Evolutionary conservation across 1,284 basidiomycete species (phyloP).

Genomic region (Dichomitus squalens): DNA sequence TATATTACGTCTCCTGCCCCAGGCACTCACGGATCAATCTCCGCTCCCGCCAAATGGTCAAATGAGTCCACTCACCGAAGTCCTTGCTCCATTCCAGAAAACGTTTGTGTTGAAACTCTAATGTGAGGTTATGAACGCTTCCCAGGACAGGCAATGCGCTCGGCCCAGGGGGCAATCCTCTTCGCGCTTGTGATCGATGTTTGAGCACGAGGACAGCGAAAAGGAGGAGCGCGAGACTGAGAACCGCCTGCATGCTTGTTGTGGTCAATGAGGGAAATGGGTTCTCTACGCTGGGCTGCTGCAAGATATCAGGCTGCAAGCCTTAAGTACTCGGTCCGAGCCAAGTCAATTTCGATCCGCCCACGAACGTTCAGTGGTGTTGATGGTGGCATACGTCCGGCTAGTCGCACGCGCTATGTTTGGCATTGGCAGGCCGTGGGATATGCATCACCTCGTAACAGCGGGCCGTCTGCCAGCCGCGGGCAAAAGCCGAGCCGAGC

Average conservation of each 20-base stretch:
- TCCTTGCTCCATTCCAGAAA: slow-evolving; percentile 15
- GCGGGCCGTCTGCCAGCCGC: too few relatives aligned
- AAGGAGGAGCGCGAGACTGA: background rate
- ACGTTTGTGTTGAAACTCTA: slow-evolving; percentile 7
- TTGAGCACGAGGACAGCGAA: background rate
- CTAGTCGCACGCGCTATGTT: too few relatives aligned
- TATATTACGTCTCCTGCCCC: slow-evolving; percentile 24
- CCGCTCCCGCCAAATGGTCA: background rate
- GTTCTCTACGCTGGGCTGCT: background rate
- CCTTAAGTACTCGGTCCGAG: too few relatives aligned
- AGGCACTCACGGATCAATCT: background rate
- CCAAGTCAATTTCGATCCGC: too few relatives aligned
- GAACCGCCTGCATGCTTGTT: background rate
- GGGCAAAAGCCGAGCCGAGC: too few relatives aligned
- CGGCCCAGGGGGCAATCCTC: slow-evolving; percentile 14
- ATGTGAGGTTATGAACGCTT: slow-evolving; percentile 12
- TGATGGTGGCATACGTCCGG: too few relatives aligned
- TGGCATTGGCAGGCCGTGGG: too few relatives aligned
- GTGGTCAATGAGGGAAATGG: background rate
- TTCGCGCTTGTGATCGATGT: background rate
- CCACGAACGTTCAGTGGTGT: too few relatives aligned
- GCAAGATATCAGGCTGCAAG: background rate
- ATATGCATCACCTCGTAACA: too few relatives aligned
- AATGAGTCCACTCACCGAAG: slow-evolving; percentile 8
- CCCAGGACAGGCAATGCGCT: slow-evolving; percentile 17